Evolutionary conservation across 1,284 basidiomycete species (phyloP).

Genomic region (Leccinum solheimii): DNA sequence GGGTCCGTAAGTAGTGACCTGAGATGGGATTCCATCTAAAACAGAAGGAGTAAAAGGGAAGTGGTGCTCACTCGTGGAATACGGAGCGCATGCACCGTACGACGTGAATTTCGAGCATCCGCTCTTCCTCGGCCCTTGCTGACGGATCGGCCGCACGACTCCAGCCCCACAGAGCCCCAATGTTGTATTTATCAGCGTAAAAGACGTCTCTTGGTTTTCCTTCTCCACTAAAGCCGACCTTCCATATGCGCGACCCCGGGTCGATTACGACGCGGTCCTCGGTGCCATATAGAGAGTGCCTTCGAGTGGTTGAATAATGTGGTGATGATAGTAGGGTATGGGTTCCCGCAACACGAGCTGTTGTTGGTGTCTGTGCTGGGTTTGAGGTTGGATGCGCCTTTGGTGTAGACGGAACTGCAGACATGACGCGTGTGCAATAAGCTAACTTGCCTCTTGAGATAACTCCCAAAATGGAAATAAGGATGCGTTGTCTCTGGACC

Average conservation of each 20-base stretch:
- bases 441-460: not conserved
- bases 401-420: conserved; percentile 29
- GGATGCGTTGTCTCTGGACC: too few species aligned
- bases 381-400: conserved; percentile 21
- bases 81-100: conserved; percentile 72
- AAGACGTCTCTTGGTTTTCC: conserved; percentile 80
- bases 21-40: conserved; percentile 9
- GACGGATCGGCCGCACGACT: conserved; percentile 51
- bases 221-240: conserved; percentile 88
- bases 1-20: conserved; percentile 92
- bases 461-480: too few species aligned
- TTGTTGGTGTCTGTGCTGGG: conserved; percentile 49
- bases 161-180: conserved; percentile 59
- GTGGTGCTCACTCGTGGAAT: conserved; percentile 80
- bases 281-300: conserved; percentile 81
- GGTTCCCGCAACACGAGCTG: conserved; percentile 47
- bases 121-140: conserved; percentile 72
- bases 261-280: conserved; percentile 87
- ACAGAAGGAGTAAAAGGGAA: conserved; percentile 1
- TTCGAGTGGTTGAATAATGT: conserved; percentile 73
- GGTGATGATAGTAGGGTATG: conserved; percentile 65
- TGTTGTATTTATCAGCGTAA: conserved; percentile 46
- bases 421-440: conserved; percentile 19
- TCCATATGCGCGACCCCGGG: conserved; percentile 83
- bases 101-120: conserved; percentile 65